These are phyloP conservation scores for Xylariales sp. DNA, from an alignment of 2,329 filamentous ascomycete genomes.

Conservation along the genomic window DNA sequence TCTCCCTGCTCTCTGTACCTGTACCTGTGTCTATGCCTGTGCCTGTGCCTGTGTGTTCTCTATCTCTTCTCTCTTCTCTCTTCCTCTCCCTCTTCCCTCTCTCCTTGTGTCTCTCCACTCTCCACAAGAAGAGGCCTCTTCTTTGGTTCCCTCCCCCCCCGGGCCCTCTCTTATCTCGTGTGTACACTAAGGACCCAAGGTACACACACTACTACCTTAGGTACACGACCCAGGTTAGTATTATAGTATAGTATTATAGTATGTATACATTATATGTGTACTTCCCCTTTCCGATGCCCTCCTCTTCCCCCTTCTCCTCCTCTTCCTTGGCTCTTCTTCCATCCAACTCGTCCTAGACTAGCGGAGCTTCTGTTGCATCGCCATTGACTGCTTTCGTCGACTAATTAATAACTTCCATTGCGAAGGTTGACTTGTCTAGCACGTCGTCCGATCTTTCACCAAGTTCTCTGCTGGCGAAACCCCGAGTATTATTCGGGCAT, in stretches of 20 bases:
- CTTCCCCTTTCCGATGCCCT: conserved; percentile 21
- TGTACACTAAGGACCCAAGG: background rate
- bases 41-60: too few species aligned
- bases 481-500: conserved; percentile 1
- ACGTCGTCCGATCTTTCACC: conserved; percentile 37
- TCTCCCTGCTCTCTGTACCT: background rate
- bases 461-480: background rate
- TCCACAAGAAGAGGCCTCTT: conserved; percentile 25
- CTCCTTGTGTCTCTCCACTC: too few species aligned
- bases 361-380: conserved; percentile 27
- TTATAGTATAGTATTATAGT: too few species aligned
- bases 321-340: conserved; percentile 18
- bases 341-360: conserved; percentile 20
- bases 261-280: too few species aligned
- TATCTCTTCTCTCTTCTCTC: too few species aligned
- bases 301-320: background rate
- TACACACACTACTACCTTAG: too few species aligned
- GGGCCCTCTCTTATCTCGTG: background rate
- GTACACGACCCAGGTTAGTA: too few species aligned
- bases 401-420: conserved; percentile 15
- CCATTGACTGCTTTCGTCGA: conserved; percentile 29
- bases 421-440: conserved; percentile 20
- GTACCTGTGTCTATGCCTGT: too few species aligned
- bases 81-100: too few species aligned
- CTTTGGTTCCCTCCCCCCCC: background rate